These are phyloP conservation scores for Helicocarpus griseus DNA, from an alignment of 2,329 filamentous ascomycete genomes.

Conservation along the genomic window DNA sequence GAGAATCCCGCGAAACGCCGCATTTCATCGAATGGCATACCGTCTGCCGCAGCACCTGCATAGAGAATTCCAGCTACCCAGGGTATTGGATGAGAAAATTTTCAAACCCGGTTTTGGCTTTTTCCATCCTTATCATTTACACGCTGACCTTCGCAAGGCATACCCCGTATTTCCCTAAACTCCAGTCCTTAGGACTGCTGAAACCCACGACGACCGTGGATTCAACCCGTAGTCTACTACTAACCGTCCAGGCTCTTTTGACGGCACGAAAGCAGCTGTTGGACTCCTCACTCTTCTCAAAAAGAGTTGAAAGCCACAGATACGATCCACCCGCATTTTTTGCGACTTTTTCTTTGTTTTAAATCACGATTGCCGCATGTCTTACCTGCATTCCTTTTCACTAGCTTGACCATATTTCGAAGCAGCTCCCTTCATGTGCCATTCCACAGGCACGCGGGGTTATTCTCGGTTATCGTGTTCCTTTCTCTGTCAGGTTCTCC, in stretches of 20 bases:
- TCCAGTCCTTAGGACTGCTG: background rate
- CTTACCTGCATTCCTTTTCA: background rate
- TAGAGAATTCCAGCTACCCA: background rate
- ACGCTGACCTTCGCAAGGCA: slow-evolving; percentile 1
- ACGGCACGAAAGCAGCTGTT: background rate
- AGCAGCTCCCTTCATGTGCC: background rate
- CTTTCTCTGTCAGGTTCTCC: background rate
- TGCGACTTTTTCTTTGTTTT: background rate
- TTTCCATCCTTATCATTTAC: slow-evolving; percentile 1
- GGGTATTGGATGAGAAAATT: slow-evolving; percentile 1
- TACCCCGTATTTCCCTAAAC: background rate
- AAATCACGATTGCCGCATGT: background rate
- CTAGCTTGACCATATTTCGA: background rate
- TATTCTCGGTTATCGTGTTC: background rate
- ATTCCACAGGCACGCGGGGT: background rate
- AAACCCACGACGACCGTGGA: background rate
- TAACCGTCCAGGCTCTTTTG: background rate
- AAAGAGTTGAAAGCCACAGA: background rate
- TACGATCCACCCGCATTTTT: background rate
- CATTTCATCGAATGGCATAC: slow-evolving; percentile 12
- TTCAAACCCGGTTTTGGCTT: slow-evolving; percentile 2
- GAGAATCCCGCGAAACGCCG: slow-evolving; percentile 12
- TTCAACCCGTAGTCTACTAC: background rate
- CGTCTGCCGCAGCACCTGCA: slow-evolving; percentile 9
- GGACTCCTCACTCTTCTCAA: background rate